These are phyloP conservation scores for Pythium chondricola DNA, from an alignment of 352 stramenopile species.

Conservation along the genomic window DNA sequence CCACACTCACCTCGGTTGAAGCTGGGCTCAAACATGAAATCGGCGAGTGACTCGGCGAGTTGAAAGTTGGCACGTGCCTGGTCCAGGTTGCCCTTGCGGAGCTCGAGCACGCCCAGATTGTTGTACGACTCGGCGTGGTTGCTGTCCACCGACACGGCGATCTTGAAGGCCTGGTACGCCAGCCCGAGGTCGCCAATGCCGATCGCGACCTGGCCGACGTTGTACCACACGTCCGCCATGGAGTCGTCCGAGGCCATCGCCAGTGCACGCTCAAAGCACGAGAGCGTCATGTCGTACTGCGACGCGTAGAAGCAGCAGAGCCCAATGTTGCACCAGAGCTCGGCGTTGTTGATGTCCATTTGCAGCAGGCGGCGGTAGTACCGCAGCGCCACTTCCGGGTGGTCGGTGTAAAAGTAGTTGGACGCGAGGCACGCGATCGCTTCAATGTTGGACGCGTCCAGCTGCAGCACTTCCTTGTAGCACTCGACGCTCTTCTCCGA, in stretches of 20 bases:
- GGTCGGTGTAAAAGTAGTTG: conserved; percentile 93
- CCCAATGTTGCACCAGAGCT: conserved; percentile 94
- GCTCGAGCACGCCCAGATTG: conserved; percentile 88
- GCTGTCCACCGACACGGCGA: conserved; percentile 86
- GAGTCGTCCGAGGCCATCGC: conserved; percentile 83
- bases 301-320: conserved; percentile 93
- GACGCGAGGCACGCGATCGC: conserved; percentile 89
- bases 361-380: conserved; percentile 92
- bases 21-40: conserved; percentile 89
- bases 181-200: conserved; percentile 90
- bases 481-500: conserved; percentile 59
- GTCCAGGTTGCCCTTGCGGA: conserved; percentile 86
- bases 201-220: conserved; percentile 90
- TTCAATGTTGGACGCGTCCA: conserved; percentile 89
- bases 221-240: conserved; percentile 94
- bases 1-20: conserved; percentile 75
- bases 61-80: conserved; percentile 81
- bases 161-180: conserved; percentile 93
- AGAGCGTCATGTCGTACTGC: conserved; percentile 93
- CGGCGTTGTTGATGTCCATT: conserved; percentile 87
- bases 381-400: conserved; percentile 87
- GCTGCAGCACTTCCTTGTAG: conserved; percentile 86
- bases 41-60: conserved; percentile 65
- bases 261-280: conserved; percentile 90
- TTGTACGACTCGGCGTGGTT: conserved; percentile 91